Base-by-base conservation (phyloP, 2,329 filamentous ascomycete genomes). In the Mollisia scopiformis region DNA sequence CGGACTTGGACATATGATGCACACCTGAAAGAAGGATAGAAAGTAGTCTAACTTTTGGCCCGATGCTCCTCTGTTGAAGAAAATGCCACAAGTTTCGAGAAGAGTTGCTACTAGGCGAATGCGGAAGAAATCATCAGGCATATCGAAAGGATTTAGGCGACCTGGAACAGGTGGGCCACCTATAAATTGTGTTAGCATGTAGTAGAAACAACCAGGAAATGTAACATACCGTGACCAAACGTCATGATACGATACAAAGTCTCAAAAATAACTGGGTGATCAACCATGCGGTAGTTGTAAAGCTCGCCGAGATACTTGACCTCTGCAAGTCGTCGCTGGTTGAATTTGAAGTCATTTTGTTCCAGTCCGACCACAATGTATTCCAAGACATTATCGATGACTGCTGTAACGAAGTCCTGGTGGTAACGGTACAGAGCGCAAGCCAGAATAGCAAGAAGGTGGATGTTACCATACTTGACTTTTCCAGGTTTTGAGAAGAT, bases 21-120 rank as follows among this genome's bases (percentile, higher is more conserved):
- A 58, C 62, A 89, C 87, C 81, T 96, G 93, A 70, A 99, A 92
- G 77, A 98, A 98, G 0, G 90, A 94, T 62, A 99, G 81, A 76
- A 98, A 99, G 75, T 97, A 98, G 72, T 99, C 95, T 10, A 99
- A 84, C 77, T 98, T 99, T 81, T 98, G 98, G 75, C 93, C 96
- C 1, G 93, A 91, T 46, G 90, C 88, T 7, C 96, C 95, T 69
- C 94, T 90, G 75, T 95, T 95, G 71, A 97, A 99, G 78, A 94
- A 99, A 75, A 96, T 89, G 57, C 96, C 95, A 68, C 94, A 98
- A 0, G 93, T 97, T 76, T 99, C 96, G 4, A 99, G 83, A 52
- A 99, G 82, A 14, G 90, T 96, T 66, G 93, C 91, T 30, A 96
- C 88, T 35, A 99, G 82, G 11, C 95, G 92, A 71, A 98, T 93